A percentile compares a stretch with the other conserved stretches of the same genome.
Conservation (phyloP, 2,329 filamentous ascomycete species). For the Aureobasidium sp. region DNA sequence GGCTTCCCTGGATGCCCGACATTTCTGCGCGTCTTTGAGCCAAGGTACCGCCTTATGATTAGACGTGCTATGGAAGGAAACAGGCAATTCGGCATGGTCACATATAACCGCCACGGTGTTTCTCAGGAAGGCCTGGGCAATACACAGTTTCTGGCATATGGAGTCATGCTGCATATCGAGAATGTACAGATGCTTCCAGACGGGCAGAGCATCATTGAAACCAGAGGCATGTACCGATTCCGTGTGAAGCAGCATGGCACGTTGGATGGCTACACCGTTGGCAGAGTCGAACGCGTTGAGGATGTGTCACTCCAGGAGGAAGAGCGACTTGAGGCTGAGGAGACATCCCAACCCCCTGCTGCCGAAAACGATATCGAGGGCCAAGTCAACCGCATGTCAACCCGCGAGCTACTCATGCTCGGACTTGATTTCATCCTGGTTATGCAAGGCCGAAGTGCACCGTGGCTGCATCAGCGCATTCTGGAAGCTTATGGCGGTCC, state of each 20-base stretch:
- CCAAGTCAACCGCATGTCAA: slow-evolving; percentile 55
- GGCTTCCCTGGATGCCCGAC: slow-evolving; percentile 78
- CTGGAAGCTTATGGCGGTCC: slow-evolving; percentile 69
- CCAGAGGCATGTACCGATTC: slow-evolving; percentile 69
- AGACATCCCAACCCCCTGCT: slow-evolving; percentile 42
- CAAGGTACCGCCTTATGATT: slow-evolving; percentile 87
- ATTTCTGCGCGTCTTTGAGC: slow-evolving; percentile 86
- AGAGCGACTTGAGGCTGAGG: slow-evolving; percentile 64
- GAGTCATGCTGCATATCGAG: slow-evolving; percentile 70
- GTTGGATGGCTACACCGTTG: slow-evolving; percentile 71
- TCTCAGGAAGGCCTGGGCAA: slow-evolving; percentile 47
- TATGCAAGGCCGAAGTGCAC: slow-evolving; percentile 61
- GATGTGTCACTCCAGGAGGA: slow-evolving; percentile 79
- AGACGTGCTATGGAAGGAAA: slow-evolving; percentile 66
- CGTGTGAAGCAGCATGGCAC: slow-evolving; percentile 57
- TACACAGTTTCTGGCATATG: slow-evolving; percentile 62
- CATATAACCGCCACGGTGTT: slow-evolving; percentile 53
- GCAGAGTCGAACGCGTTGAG: slow-evolving; percentile 67
- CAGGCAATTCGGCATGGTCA: slow-evolving; percentile 77
- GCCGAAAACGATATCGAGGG: slow-evolving; percentile 26
- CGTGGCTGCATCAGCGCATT: slow-evolving; percentile 68
- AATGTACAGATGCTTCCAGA: slow-evolving; percentile 68
- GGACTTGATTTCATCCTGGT: slow-evolving; percentile 60
- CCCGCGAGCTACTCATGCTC: slow-evolving; percentile 60
- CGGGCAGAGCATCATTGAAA: slow-evolving; percentile 75